Conservation (phyloP, 2,329 filamentous ascomycete species). For the Pseudogymnoascus sp. region DNA sequence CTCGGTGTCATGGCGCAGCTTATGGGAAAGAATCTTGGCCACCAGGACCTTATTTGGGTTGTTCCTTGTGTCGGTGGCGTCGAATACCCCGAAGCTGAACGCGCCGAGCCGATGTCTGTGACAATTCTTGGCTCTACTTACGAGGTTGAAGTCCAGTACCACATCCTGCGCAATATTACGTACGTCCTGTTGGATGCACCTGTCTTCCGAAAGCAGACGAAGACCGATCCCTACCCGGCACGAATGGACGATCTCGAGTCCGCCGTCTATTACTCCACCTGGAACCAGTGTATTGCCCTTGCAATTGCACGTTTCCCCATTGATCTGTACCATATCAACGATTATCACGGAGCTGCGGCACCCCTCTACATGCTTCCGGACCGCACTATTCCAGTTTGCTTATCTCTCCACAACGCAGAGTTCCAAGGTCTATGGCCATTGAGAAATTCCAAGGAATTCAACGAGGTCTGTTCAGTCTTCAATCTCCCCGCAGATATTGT, state of each 20-base stretch:
- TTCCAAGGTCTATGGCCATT: slow-evolving; percentile 65
- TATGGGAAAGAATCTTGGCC: slow-evolving; percentile 55
- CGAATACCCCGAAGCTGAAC: slow-evolving; percentile 53
- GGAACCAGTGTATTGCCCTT: slow-evolving; percentile 63
- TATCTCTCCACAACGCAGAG: slow-evolving; percentile 62
- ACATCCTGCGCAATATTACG: slow-evolving; percentile 56
- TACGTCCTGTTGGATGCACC: slow-evolving; percentile 54
- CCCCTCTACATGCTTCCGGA: slow-evolving; percentile 57
- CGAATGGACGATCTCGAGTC: slow-evolving; percentile 63
- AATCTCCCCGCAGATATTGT: slow-evolving; percentile 60
- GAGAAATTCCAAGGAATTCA: slow-evolving; percentile 51
- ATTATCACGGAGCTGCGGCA: slow-evolving; percentile 56
- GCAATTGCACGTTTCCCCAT: slow-evolving; percentile 54
- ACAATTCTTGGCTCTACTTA: slow-evolving; percentile 54
- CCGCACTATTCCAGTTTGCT: slow-evolving; percentile 48
- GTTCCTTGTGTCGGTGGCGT: slow-evolving; percentile 55
- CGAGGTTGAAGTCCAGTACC: slow-evolving; percentile 56
- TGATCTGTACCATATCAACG: slow-evolving; percentile 60
- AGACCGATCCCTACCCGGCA: slow-evolving; percentile 55
- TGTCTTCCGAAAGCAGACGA: slow-evolving; percentile 57
- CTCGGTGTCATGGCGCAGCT: slow-evolving; percentile 63
- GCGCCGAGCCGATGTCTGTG: slow-evolving; percentile 53
- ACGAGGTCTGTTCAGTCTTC: slow-evolving; percentile 59
- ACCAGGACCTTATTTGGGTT: slow-evolving; percentile 61
- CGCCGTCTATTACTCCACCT: slow-evolving; percentile 61